Evolutionary conservation across 768 basidiomycete species (phyloP).

Genomic region (Rhodosporidiobolus odoratus): DNA sequence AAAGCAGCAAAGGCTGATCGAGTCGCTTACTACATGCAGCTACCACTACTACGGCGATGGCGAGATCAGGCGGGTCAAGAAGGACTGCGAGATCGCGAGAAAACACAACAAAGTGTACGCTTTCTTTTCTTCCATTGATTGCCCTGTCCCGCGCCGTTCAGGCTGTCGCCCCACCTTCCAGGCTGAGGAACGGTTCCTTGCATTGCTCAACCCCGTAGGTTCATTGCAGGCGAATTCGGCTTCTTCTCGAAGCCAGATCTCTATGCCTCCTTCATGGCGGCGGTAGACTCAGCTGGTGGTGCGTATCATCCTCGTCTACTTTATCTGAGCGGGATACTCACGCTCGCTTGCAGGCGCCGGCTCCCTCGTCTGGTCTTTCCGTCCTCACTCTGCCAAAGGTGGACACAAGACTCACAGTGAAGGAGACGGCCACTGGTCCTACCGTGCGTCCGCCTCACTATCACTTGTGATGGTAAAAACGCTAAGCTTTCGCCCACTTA

Average conservation of each 20-base stretch:
- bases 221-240: constrained; percentile 43
- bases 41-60: constrained; percentile 39
- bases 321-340: not conserved
- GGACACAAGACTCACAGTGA: constrained; percentile 43
- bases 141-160: too few relatives aligned
- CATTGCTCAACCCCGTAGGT: not conserved
- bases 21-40: not conserved
- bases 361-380: constrained; percentile 41
- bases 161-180: not conserved
- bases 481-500: not conserved
- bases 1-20: not conserved
- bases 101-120: constrained; percentile 40
- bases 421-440: constrained; percentile 32
- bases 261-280: constrained; percentile 34
- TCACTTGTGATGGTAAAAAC: too few relatives aligned
- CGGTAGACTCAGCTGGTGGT: constrained; percentile 34
- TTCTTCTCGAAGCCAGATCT: constrained; percentile 34
- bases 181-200: not conserved
- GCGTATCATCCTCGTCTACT: not conserved
- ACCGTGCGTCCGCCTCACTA: constrained; percentile 15
- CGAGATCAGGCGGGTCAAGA: constrained; percentile 37
- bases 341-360: constrained; percentile 28
- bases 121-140: not conserved
- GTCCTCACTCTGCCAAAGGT: constrained; percentile 37
- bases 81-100: constrained; percentile 37